Percentiles rank a stretch among this genome's conserved stretches.
These are phyloP conservation scores for Kwoniella europaea DNA, from an alignment of 768 basidiomycete species.

Conservation along the genomic window DNA sequence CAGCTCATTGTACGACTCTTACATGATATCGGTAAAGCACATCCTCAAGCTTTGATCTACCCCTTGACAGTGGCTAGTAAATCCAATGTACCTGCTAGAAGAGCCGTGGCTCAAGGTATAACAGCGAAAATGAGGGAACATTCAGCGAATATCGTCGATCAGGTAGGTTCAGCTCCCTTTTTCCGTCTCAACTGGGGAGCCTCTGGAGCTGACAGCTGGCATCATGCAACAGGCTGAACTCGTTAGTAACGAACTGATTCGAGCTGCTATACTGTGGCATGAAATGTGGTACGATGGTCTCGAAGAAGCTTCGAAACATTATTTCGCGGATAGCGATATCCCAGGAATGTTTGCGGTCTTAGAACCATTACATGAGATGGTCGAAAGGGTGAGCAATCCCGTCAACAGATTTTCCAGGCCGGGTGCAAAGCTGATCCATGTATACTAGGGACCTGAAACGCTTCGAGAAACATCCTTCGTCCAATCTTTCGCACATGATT, in stretches of 20 bases:
- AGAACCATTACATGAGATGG: constrained; percentile 88
- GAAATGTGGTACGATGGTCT: constrained; percentile 98
- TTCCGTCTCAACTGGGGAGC: constrained; percentile 1
- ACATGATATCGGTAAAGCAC: constrained; percentile 90
- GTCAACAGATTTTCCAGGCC: constrained; percentile 9
- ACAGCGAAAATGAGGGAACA: constrained; percentile 95
- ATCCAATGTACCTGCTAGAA: constrained; percentile 81
- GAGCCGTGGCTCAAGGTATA: constrained; percentile 79
- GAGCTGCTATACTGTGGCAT: constrained; percentile 98
- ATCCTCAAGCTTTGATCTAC: constrained; percentile 96
- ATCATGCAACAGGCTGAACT: constrained; percentile 67
- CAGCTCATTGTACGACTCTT: constrained; percentile 86
- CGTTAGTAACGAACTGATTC: constrained; percentile 91
- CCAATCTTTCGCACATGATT: constrained; percentile 89
- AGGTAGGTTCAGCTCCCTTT: constrained; percentile 62
- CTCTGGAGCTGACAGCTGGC: neutral
- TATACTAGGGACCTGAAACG: constrained; percentile 83
- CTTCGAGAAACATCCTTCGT: constrained; percentile 92
- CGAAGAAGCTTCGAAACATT: constrained; percentile 93
- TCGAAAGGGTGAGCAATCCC: constrained; percentile 68
- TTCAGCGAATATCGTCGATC: constrained; percentile 81
- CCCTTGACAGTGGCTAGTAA: constrained; percentile 91
- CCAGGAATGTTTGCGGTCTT: constrained; percentile 94
- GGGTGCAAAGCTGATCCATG: neutral
- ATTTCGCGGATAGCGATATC: constrained; percentile 95